Evolutionary conservation across 106 monocot species (phyloP).

Genomic region (Acorus calamus): DNA sequence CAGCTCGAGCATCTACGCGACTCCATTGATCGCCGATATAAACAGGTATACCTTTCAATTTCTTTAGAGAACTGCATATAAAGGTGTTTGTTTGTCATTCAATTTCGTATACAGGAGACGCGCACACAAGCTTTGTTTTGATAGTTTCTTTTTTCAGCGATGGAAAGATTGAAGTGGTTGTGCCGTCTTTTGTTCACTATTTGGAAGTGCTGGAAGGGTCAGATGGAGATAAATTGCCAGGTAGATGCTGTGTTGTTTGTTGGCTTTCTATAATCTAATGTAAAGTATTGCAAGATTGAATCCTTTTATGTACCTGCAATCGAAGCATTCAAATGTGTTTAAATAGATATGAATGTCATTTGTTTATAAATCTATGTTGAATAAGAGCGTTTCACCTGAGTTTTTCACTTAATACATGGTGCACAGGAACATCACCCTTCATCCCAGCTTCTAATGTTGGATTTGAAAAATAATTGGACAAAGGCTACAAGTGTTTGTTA

Average conservation of each 20-base stretch:
- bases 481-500: too few species aligned
- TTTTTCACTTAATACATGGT: too few species aligned
- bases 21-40: constrained; percentile 89
- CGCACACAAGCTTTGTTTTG: background rate
- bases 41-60: constrained; percentile 38
- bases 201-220: constrained; percentile 93
- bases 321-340: too few species aligned
- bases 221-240: constrained; percentile 95
- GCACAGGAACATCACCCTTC: too few species aligned
- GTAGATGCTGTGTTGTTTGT: constrained; percentile 10
- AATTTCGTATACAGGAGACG: background rate
- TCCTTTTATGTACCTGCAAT: too few species aligned
- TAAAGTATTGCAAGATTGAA: background rate
- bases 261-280: background rate
- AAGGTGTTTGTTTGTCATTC: background rate
- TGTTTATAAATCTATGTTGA: too few species aligned
- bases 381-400: too few species aligned
- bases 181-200: constrained; percentile 98
- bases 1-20: constrained; percentile 90
- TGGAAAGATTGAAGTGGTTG: constrained; percentile 88
- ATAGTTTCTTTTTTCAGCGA: constrained; percentile 35
- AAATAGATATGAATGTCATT: too few species aligned
- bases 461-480: too few species aligned
- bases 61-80: too few species aligned
- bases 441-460: too few species aligned